These are phyloP conservation scores for Chaetomiaceae sp. DNA, from an alignment of 2,329 filamentous ascomycete genomes.

Conservation along the genomic window DNA sequence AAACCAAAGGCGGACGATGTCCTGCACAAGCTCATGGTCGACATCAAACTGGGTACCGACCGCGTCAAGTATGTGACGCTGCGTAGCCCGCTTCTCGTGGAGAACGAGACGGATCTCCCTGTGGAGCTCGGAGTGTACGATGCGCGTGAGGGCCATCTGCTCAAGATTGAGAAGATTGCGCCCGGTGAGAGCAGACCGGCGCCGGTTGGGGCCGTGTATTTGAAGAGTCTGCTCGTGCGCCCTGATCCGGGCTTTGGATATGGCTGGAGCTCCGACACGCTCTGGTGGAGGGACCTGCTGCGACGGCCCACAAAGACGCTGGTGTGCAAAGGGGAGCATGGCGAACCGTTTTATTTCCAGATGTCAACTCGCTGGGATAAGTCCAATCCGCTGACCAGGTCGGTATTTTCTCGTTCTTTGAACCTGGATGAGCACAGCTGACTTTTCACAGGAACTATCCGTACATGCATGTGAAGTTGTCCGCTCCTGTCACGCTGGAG, in stretches of 20 bases:
- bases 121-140: slow-evolving; percentile 92
- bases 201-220: slow-evolving; percentile 84
- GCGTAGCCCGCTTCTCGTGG: slow-evolving; percentile 82
- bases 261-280: slow-evolving; percentile 81
- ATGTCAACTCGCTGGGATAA: slow-evolving; percentile 81
- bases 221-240: slow-evolving; percentile 81
- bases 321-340: slow-evolving; percentile 80
- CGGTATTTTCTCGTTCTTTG: slow-evolving; percentile 33
- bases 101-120: slow-evolving; percentile 95
- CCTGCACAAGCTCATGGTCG: slow-evolving; percentile 84
- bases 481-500: slow-evolving; percentile 87
- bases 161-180: slow-evolving; percentile 96
- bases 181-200: slow-evolving; percentile 86
- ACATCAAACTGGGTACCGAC: slow-evolving; percentile 84
- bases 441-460: slow-evolving; percentile 66
- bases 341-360: slow-evolving; percentile 94
- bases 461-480: slow-evolving; percentile 89
- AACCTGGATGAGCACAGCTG: slow-evolving; percentile 24
- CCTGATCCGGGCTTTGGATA: slow-evolving; percentile 97
- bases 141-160: slow-evolving; percentile 75
- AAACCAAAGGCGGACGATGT: slow-evolving; percentile 81
- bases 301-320: slow-evolving; percentile 80
- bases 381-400: slow-evolving; percentile 74
- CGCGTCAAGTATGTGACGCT: slow-evolving; percentile 98
- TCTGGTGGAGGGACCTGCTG: slow-evolving; percentile 91